Evolutionary conservation across 2,329 filamentous ascomycete species (phyloP).

Genomic region (Sordariomycetes sp.): DNA sequence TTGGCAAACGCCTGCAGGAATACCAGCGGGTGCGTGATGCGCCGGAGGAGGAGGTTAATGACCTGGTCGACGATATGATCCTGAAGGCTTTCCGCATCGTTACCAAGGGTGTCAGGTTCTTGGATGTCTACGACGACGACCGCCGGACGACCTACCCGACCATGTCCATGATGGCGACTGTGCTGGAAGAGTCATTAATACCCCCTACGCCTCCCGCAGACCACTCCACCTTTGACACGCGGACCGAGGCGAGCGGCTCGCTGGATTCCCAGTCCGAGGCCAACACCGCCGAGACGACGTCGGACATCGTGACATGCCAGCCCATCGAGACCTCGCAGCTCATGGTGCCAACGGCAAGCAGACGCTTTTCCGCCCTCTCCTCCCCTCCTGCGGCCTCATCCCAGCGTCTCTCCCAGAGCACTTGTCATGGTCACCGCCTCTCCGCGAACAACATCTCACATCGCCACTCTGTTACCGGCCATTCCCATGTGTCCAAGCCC

Average conservation of each 20-base stretch:
- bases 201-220: slow-evolving; percentile 57
- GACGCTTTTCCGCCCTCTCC: slow-evolving; percentile 35
- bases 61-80: slow-evolving; percentile 85
- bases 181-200: slow-evolving; percentile 45
- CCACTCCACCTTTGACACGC: slow-evolving; percentile 34
- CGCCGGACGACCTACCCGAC: slow-evolving; percentile 18
- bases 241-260: slow-evolving; percentile 10
- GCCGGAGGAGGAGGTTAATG: slow-evolving; percentile 51
- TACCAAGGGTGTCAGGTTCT: slow-evolving; percentile 79
- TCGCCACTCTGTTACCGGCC: slow-evolving; percentile 65
- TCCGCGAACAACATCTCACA: slow-evolving; percentile 53
- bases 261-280: not conserved
- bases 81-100: slow-evolving; percentile 89
- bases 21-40: slow-evolving; percentile 41
- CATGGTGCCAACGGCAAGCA: slow-evolving; percentile 22
- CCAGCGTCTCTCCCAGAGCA: slow-evolving; percentile 24
- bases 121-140: slow-evolving; percentile 72
- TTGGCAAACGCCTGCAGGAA: slow-evolving; percentile 76
- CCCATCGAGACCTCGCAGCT: slow-evolving; percentile 10
- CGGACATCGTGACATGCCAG: not conserved
- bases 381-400: slow-evolving; percentile 18
- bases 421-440: slow-evolving; percentile 30
- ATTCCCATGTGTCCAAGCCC: slow-evolving; percentile 49
- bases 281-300: not conserved
- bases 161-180: slow-evolving; percentile 49